Base-by-base conservation (phyloP, 495 filamentous ascomycete species). In the Delitschia confertaspora region DNA sequence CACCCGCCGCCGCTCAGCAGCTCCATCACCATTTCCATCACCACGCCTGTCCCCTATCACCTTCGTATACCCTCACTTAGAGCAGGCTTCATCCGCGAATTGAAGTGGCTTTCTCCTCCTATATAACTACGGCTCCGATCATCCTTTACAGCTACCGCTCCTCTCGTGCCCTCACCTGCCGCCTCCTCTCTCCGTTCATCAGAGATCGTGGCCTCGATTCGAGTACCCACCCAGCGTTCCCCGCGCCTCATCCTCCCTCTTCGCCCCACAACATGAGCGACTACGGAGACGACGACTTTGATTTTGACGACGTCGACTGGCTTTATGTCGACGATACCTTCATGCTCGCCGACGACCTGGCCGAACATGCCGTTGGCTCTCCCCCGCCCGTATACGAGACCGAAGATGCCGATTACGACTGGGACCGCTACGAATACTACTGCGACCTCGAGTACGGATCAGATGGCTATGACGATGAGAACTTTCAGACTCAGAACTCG, bases 311-410 rank as follows among this genome's bases (percentile, higher is more conserved):
- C 23, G 54, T 57, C 22, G 58, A 58, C n/a, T 66, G 50, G 49
- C 33, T 60, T 31, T 66, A 63, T 30, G 42, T 66, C 6, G 63
- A 66, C 27, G 63, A 66, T 22, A 51, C 55, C 27, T 66, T 58
- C 38, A 47, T 47, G 31, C 7, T 23, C 8, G 49, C 49, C 31
- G 64, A 65, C 34, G 64, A 66, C 29, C 59, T 66, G 21, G 62
- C 60, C 32, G 64, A 66, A 39, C 55, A 59, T 33, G 60, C 62
- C 22, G 58, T 66, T 9, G 34, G 56, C 9, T 63, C 61, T 0
- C 64, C 64, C 0, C 55, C 55, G 8, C 52, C 50, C 4, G 44
- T 47, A 3, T 40, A 50, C 33, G 38, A 38, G 2, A 47, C 52
- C 21, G 53, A 56, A 13, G 46, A 57, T 32, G 37, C n/a, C 9